These are phyloP conservation scores for Cucurbita maxima DNA, from an alignment of 306 rosid genomes.

Conservation along the genomic window DNA sequence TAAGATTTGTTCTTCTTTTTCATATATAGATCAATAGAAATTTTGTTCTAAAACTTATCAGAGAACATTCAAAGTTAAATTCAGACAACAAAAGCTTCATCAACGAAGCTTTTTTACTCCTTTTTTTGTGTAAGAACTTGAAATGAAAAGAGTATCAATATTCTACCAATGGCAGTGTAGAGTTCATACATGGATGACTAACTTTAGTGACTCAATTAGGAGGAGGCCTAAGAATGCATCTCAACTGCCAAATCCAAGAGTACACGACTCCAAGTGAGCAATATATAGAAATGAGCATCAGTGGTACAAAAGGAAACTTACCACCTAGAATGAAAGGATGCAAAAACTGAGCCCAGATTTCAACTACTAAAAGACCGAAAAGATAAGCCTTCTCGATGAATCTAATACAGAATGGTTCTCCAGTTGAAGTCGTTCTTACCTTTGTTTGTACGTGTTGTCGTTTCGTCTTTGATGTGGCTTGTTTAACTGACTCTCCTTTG, in stretches of 20 bases:
- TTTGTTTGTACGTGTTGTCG: constrained; percentile 6
- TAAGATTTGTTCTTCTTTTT: constrained; percentile 12
- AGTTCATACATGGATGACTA: neutral
- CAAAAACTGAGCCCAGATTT: constrained; percentile 70
- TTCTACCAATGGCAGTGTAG: neutral
- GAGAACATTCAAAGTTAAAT: neutral
- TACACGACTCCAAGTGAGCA: constrained; percentile 62
- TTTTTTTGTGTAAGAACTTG: neutral
- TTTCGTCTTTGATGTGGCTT: constrained; percentile 8
- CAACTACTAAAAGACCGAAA: constrained; percentile 51
- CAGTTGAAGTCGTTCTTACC: constrained; percentile 7
- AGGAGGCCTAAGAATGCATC: constrained; percentile 27
- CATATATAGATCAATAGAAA: neutral
- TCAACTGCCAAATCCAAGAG: constrained; percentile 83
- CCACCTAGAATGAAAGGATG: constrained; percentile 56
- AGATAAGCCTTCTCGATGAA: constrained; percentile 39
- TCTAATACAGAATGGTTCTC: constrained; percentile 26
- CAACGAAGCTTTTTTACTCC: neutral
- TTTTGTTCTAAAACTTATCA: neutral
- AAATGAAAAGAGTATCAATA: neutral
- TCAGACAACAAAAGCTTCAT: neutral
- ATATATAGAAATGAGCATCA: constrained; percentile 61
- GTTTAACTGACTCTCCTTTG: constrained; percentile 17
- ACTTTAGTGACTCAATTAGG: neutral
- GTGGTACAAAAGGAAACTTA: constrained; percentile 61